Evolutionary conservation across 1,284 basidiomycete species (phyloP), one percentile per base, ranked within the genome.

Genomic region (Cutaneotrichosporon cyanovorans): DNA sequence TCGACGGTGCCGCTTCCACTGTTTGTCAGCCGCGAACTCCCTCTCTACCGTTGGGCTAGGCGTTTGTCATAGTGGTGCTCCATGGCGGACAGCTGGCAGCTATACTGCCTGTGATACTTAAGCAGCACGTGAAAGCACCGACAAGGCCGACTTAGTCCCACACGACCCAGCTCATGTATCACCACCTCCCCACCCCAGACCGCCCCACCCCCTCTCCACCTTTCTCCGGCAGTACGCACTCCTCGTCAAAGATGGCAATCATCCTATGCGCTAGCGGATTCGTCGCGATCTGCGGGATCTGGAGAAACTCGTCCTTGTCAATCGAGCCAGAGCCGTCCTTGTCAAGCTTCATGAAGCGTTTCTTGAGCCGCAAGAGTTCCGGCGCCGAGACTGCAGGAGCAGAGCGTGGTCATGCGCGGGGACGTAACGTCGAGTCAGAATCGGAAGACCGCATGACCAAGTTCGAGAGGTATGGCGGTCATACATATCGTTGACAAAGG

Each of bases 241-340:
- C 92, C 74, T 96, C 90, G 65, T 99, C 93, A 66, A 99, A 98
- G 65, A 99, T 98, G 43, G 92, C 92, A 64, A 99, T 99, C 87
- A 99, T 89, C 43, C 93, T 82, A 45, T 87, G 88, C 38, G 95
- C 91, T 40, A 98, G 76, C 1, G 93, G 95, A 72, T 98, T 98
- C 58, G 90, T 93, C 25, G 93, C 93, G 64, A 98, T 97, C 73
- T 95, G 90, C 0, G 95, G 93, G 76, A 98, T 95, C 76, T 93
- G 91, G 44, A 98, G 76, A 72, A 99, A 98, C 74, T 99, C 93
- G 64, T 97, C 92, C 48, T 89, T 87, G 78, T 97, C 93, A 70
- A 99, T 95, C 19, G 90, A 91, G 48, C 95, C 93, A 16, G 88
- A 93, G 32, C 91, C 90, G 73, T 98, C 92, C 79, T 87, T 86